These are phyloP conservation scores for Gymnopus androsaceus DNA, from an alignment of 1,284 basidiomycete genomes.

Conservation along the genomic window DNA sequence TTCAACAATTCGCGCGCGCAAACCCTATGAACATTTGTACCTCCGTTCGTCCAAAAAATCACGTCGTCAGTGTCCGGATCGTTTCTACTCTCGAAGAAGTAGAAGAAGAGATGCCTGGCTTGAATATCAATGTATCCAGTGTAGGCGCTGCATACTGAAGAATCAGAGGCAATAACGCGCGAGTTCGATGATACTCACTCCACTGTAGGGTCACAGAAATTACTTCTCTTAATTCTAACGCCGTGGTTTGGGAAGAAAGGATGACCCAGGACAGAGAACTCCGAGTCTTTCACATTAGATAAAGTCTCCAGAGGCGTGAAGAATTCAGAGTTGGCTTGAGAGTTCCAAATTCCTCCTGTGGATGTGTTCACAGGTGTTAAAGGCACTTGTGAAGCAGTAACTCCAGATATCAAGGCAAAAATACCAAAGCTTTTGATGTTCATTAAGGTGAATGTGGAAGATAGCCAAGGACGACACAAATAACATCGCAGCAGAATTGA, in stretches of 20 bases:
- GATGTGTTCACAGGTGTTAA: slow-evolving; percentile 1
- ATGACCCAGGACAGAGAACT: slow-evolving; percentile 52
- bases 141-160: slow-evolving; percentile 24
- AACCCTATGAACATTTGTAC: not conserved
- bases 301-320: slow-evolving; percentile 46
- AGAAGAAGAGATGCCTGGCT: slow-evolving; percentile 80
- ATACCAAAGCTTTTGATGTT: not conserved
- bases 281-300: slow-evolving; percentile 39
- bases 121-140: slow-evolving; percentile 68
- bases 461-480: too few species aligned
- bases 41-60: slow-evolving; percentile 22
- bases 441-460: too few species aligned
- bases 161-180: slow-evolving; percentile 2
- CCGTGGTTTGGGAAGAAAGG: slow-evolving; percentile 54
- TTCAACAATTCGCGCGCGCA: not conserved
- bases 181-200: slow-evolving; percentile 32
- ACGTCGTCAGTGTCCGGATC: slow-evolving; percentile 22
- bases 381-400: slow-evolving; percentile 2
- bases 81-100: slow-evolving; percentile 81
- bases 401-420: not conserved
- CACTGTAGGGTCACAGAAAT: slow-evolving; percentile 57
- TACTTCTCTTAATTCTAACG: slow-evolving; percentile 53
- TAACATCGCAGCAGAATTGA: too few species aligned
- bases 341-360: not conserved
- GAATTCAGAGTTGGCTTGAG: slow-evolving; percentile 21